These are phyloP conservation scores for Tuber borchii DNA, from an alignment of 495 filamentous ascomycete species.

Conservation along the genomic window DNA sequence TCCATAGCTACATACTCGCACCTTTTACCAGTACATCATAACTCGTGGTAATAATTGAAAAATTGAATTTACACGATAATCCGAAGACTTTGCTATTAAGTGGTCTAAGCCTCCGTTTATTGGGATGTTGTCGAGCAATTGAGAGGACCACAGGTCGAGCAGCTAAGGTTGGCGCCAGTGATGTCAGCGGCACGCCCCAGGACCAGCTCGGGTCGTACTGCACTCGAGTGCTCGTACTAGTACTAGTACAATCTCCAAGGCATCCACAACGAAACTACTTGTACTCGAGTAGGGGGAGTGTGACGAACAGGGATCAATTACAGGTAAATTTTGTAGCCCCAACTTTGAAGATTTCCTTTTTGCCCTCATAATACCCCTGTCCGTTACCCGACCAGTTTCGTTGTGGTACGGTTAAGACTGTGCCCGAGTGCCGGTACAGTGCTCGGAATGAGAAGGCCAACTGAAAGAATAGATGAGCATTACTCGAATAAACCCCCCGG, in stretches of 20 bases:
- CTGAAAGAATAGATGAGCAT: background rate
- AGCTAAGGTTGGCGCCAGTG: background rate
- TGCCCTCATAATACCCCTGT: no score
- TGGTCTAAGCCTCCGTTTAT: background rate
- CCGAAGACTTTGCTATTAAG: background rate
- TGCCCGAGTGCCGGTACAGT: background rate
- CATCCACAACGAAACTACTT: no score
- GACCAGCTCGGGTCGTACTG: background rate
- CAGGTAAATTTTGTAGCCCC: no score
- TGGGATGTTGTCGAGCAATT: background rate
- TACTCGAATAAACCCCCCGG: background rate
- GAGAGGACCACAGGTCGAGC: background rate
- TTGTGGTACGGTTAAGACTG: no score
- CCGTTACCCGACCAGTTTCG: no score
- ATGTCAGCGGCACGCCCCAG: background rate
- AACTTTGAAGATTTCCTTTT: no score
- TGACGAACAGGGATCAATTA: no score
- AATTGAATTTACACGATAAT: background rate
- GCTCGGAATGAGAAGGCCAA: background rate
- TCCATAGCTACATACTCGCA: background rate
- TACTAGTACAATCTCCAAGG: no score
- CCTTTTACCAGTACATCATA: background rate
- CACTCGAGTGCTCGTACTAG: background rate
- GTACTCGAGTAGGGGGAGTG: no score
- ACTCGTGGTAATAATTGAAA: background rate